Evolutionary conservation across 257 asterid species (phyloP), one percentile per base, ranked within the genome.

Genomic region (Thymus mandschuricus): DNA sequence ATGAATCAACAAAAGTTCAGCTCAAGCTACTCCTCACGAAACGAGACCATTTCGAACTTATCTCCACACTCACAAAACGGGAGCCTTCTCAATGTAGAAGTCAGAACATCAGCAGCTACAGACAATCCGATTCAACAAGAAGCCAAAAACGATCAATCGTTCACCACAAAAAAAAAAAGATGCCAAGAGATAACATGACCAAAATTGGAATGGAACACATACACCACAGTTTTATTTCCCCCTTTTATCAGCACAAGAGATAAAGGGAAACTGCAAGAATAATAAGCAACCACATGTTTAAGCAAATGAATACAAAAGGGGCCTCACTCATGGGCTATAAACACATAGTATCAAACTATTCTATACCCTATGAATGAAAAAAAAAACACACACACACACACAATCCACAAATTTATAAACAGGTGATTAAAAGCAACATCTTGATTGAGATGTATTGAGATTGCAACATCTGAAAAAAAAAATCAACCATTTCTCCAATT

Each of bases 321-420:
- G 64, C 21, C 41, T 38, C 41, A 38, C 2, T 35, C 41, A 38
- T 38, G 40, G 40, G 40, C 40, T 35, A 35, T 35, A 35, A 35
- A 35, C 2, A 35, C 40, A 35, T 4, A 21, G 21, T 21, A 21
- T 21, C 21, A 21, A 44, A 56, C 61, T 38, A 58, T 66, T 79
- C 62, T 66, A 45, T 40, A 50, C 64, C 48, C 55, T 68, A 64
- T 33, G 57, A 68, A 69, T 21, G 21, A 21, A 21, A 21, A 21
- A 21, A 21, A 21, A 21, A 21, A 70, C 71, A 64, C 30, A 72
- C 21, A 21, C 21, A 70, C 71, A 64, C 30, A 72, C 21, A 21
- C 21, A 21, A 21, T 21, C 21, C 21, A 66, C 70, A 78, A 71
- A 46, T 61, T 64, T 62, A 21, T 55, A 76, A 68, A 80, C 72